Base-by-base conservation (phyloP, 306 rosid genomes). In the Citrullus amarus region DNA sequence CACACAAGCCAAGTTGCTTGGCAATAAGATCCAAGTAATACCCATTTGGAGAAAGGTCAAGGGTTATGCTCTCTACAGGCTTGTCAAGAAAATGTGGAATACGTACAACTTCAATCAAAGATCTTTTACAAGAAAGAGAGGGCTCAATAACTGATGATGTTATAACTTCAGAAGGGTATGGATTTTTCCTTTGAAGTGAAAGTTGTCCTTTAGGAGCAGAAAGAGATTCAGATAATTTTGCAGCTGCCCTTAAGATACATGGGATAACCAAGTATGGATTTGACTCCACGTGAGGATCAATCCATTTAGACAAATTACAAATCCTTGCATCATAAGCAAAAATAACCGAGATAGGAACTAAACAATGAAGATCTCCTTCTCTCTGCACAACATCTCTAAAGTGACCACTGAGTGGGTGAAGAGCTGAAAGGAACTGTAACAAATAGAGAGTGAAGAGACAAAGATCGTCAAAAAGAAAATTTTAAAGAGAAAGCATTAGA, bases 361-460 rank as follows among this genome's bases (percentile, higher is more conserved):
- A 77, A 79, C 96, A 92, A 66, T 76, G 84, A 74, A 79, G 85
- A 74, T 88, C 90, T 79, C 87, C 91, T 86, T 95, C 86, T 78
- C 93, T 89, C 88, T 62, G 70, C 88, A 88, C 83, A 78, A 85
- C 83, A 79, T 91, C 96, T 84, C 90, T 91, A 65, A 95, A 78
- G 84, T 95, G 99, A 82, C 99, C 92, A 88, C 88, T 74, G 39
- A 95, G 87, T 39, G 99, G 99, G 82, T 91, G 96, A 79, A 83
- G 85, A 78, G 81, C 66, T 71, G 89, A 50, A 80, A 89, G 90
- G 86, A 91, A 92, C 98, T 95, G 92, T 57, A 85, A 44, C 83
- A 67, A 77, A 50, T 77, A 71, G 75, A 70, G 90, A 65, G 82
- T 77, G 70, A 59, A 44, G 70, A 76, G 81, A 32, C 63, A 81